Evolutionary conservation across 306 rosid species (phyloP).

Genomic region (Hippophae rhamnoides): DNA sequence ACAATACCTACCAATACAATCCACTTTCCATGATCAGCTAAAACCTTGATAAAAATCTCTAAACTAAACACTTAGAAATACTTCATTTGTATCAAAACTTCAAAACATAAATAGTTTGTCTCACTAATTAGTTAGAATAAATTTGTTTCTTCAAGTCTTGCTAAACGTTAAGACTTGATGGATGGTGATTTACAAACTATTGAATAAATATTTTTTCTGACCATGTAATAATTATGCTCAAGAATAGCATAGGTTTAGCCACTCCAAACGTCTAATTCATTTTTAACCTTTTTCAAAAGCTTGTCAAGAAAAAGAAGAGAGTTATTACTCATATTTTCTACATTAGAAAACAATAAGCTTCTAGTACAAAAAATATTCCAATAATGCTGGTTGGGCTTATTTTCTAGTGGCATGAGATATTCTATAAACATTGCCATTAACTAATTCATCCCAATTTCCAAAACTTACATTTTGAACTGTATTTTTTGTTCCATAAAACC

Average conservation of each 20-base stretch:
- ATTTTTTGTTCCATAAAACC: conserved; percentile 26
- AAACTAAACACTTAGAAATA: no score
- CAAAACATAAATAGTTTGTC: no score
- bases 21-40: no score
- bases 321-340: conserved; percentile 68
- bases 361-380: conserved; percentile 67
- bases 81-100: no score
- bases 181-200: conserved; percentile 48
- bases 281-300: conserved; percentile 26
- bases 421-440: conserved; percentile 3
- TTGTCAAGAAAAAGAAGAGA: conserved; percentile 46
- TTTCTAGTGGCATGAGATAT: conserved; percentile 14
- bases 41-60: no score
- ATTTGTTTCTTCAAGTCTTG: conserved; percentile 37
- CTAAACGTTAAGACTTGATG: conserved; percentile 59
- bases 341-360: conserved; percentile 46
- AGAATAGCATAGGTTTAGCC: conserved; percentile 25
- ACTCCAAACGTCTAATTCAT: conserved; percentile 16
- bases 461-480: conserved; percentile 1
- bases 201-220: conserved; percentile 30
- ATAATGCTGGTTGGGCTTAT: conserved; percentile 60
- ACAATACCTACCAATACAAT: no score
- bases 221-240: conserved; percentile 58
- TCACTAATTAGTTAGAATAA: conserved; percentile 4
- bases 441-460: not conserved